A percentile compares a stretch with the other conserved stretches of the same genome.
These are phyloP conservation scores for Thuja plicata DNA, from an alignment of 83 land plant genomes.

Conservation along the genomic window DNA sequence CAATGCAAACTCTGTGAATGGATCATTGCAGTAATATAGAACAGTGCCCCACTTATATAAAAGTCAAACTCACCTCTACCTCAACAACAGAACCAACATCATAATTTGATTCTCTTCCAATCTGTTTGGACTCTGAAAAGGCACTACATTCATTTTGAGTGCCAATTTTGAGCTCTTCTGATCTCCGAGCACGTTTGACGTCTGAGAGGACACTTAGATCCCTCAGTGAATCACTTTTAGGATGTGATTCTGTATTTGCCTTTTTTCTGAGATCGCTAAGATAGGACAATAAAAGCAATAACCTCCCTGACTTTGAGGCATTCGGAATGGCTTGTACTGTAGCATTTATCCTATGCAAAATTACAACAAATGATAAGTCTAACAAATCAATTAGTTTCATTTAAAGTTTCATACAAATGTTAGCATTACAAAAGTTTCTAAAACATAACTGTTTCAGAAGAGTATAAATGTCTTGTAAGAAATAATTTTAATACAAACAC, in stretches of 20 bases:
- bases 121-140: background rate
- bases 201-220: background rate
- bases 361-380: background rate
- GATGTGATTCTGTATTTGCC: constrained; percentile 8
- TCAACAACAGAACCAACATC: constrained; percentile 62
- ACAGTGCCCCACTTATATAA: background rate
- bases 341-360: constrained; percentile 62
- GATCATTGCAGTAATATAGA: background rate
- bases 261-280: constrained; percentile 41
- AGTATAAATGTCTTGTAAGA: background rate
- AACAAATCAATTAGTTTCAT: background rate
- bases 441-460: background rate
- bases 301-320: constrained; percentile 52
- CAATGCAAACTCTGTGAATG: background rate
- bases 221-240: background rate
- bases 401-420: background rate
- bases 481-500: background rate
- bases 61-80: constrained; percentile 55
- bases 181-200: background rate
- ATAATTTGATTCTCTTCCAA: constrained; percentile 38
- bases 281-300: constrained; percentile 70
- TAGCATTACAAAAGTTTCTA: background rate
- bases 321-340: constrained; percentile 58
- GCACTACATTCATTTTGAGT: background rate
- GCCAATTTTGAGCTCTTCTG: background rate